Percentiles rank a stretch among this genome's conserved stretches.
Conservation (phyloP, 2,329 filamentous ascomycete genomes). For the Orbilia ellipsospora region DNA sequence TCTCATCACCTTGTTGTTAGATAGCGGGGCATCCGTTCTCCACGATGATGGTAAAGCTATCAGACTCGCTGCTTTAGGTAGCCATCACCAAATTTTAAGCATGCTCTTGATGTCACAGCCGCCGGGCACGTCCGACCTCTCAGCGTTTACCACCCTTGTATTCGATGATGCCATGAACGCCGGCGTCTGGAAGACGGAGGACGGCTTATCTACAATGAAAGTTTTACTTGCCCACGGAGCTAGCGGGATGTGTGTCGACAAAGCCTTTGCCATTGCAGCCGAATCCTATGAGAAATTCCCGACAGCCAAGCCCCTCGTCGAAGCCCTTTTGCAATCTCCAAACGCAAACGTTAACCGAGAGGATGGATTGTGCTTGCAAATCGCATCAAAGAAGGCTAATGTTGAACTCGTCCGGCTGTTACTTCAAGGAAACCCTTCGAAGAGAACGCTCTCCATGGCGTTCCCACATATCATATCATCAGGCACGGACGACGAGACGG, state of each 20-base stretch:
- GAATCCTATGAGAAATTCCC: slow-evolving; percentile 42
- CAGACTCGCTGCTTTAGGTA: slow-evolving; percentile 32
- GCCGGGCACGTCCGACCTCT: background rate
- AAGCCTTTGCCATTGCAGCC: slow-evolving; percentile 37
- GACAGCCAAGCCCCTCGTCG: slow-evolving; percentile 38
- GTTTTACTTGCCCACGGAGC: slow-evolving; percentile 34
- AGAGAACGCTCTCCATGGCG: slow-evolving; percentile 41
- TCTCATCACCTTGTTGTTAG: slow-evolving; percentile 39
- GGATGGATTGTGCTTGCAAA: slow-evolving; percentile 41
- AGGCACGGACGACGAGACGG: slow-evolving; percentile 33
- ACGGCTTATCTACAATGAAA: slow-evolving; percentile 42
- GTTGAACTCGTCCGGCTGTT: slow-evolving; percentile 34
- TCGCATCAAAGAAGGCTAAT: slow-evolving; percentile 43
- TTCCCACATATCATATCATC: slow-evolving; percentile 50
- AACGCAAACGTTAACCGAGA: slow-evolving; percentile 52
- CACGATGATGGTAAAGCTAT: slow-evolving; percentile 41
- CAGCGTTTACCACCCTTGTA: slow-evolving; percentile 26
- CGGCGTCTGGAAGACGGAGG: slow-evolving; percentile 49
- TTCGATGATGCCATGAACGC: slow-evolving; percentile 48
- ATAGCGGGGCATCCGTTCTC: slow-evolving; percentile 32
- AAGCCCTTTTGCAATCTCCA: slow-evolving; percentile 34
- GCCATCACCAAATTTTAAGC: slow-evolving; percentile 30
- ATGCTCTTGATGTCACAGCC: slow-evolving; percentile 19
- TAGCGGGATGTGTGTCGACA: slow-evolving; percentile 45
- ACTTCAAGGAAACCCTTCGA: slow-evolving; percentile 42